Evolutionary conservation across 2,329 filamentous ascomycete species (phyloP).

Genomic region (Beauveria australis): DNA sequence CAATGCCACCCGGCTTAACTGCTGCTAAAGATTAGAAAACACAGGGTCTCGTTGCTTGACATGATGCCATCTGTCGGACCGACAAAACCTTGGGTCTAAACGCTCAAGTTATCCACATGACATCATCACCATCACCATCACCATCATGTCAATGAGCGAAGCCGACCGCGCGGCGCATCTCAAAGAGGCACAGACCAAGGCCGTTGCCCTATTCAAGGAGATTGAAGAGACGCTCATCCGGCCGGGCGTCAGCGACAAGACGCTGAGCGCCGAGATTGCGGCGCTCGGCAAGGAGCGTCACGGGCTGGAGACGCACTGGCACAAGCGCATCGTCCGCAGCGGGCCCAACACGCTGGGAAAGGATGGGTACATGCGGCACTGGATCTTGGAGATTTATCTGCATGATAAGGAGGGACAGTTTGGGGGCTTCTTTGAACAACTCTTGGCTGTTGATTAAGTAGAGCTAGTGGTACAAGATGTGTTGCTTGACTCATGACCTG

Average conservation of each 20-base stretch:
- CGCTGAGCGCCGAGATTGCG: conserved; percentile 39
- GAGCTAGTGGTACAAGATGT: background rate
- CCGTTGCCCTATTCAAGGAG: conserved; percentile 35
- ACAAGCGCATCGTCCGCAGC: conserved; percentile 42
- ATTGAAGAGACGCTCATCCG: conserved; percentile 38
- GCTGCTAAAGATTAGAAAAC: background rate
- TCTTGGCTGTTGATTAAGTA: conserved; percentile 18
- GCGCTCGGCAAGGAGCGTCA: conserved; percentile 21
- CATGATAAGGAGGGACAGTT: conserved; percentile 28
- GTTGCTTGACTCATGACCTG: background rate
- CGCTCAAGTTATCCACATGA: background rate
- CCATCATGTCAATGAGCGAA: background rate
- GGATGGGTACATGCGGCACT: conserved; percentile 35
- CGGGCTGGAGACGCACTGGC: conserved; percentile 41
- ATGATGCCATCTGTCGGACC: background rate
- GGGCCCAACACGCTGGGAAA: conserved; percentile 41
- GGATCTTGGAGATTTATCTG: conserved; percentile 43
- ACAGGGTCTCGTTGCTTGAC: background rate
- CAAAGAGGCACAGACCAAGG: conserved; percentile 37
- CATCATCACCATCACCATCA: background rate
- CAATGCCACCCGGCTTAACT: background rate
- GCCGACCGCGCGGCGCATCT: conserved; percentile 28
- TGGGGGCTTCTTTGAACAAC: conserved; percentile 36
- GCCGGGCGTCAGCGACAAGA: conserved; percentile 38
- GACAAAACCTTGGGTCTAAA: background rate